Conservation (phyloP, 2,329 filamentous ascomycete genomes). For the Beauveria sp. region DNA sequence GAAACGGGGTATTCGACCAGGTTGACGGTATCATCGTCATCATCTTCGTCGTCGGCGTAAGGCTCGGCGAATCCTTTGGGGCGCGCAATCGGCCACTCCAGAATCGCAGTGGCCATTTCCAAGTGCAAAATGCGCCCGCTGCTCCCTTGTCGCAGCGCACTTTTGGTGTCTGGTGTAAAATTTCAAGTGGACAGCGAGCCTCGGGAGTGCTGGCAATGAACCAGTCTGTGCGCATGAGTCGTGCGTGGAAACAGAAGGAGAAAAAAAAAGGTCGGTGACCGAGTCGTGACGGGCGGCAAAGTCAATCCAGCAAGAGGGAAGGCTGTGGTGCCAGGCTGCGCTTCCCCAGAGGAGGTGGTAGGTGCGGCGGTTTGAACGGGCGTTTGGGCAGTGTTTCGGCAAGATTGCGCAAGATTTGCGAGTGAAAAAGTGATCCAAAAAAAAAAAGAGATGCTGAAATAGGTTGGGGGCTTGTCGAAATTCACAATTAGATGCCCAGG, state of each 20-base stretch:
- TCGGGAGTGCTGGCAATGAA: background rate
- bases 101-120: background rate
- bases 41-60: background rate
- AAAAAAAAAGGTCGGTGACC: background rate
- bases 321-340: background rate
- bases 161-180: background rate
- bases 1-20: conserved; percentile 1
- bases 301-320: background rate
- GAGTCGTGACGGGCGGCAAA: background rate
- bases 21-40: conserved; percentile 3
- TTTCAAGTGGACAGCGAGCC: background rate
- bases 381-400: background rate
- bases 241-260: background rate
- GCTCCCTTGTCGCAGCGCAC: background rate
- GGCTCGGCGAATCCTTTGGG: background rate
- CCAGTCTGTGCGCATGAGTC: background rate
- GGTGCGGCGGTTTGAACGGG: background rate
- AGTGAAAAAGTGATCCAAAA: background rate
- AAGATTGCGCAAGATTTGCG: background rate
- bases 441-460: too few species aligned
- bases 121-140: background rate
- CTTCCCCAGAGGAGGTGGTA: background rate
- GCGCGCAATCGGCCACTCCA: background rate
- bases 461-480: too few species aligned
- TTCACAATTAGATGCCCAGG: too few species aligned